Conservation (phyloP, 2,329 filamentous ascomycete species). For the Fusarium buxicola region DNA sequence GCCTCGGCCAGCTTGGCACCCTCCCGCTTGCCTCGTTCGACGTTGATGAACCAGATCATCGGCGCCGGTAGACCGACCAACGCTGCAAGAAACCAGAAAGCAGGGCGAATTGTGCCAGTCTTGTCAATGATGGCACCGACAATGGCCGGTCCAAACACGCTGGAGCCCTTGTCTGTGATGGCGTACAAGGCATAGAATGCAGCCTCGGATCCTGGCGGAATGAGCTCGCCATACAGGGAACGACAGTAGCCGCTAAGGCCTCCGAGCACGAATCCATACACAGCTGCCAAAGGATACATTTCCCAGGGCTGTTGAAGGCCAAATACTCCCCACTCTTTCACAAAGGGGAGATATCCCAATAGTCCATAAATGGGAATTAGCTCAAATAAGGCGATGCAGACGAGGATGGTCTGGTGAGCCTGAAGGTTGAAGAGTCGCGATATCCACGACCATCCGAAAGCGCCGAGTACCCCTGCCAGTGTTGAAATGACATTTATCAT, state of each 20-base stretch:
- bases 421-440: constrained; percentile 76
- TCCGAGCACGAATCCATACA: constrained; percentile 95
- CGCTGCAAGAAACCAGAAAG: constrained; percentile 90
- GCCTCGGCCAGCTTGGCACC: constrained; percentile 72
- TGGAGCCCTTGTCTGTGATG: constrained; percentile 96
- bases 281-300: constrained; percentile 91
- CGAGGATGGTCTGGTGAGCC: constrained; percentile 88
- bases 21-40: constrained; percentile 80
- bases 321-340: constrained; percentile 78
- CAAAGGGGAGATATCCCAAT: constrained; percentile 84
- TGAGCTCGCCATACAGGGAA: constrained; percentile 90
- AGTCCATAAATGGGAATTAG: constrained; percentile 93
- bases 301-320: constrained; percentile 97
- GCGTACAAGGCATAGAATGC: constrained; percentile 97
- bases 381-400: constrained; percentile 92
- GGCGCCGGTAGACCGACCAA: constrained; percentile 88
- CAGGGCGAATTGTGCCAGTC: constrained; percentile 82
- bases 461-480: constrained; percentile 83
- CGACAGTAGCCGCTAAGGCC: constrained; percentile 92
- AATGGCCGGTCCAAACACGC: constrained; percentile 92
- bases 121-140: constrained; percentile 92
- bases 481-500: constrained; percentile 96
- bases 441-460: constrained; percentile 88
- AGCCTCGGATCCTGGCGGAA: constrained; percentile 92
- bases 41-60: constrained; percentile 85